A percentile compares a stretch with the other conserved stretches of the same genome.
phyloP scores from a whole-genome alignment of 192 early-diverging fungal genomes.

The Gigaspora rosea region DNA sequence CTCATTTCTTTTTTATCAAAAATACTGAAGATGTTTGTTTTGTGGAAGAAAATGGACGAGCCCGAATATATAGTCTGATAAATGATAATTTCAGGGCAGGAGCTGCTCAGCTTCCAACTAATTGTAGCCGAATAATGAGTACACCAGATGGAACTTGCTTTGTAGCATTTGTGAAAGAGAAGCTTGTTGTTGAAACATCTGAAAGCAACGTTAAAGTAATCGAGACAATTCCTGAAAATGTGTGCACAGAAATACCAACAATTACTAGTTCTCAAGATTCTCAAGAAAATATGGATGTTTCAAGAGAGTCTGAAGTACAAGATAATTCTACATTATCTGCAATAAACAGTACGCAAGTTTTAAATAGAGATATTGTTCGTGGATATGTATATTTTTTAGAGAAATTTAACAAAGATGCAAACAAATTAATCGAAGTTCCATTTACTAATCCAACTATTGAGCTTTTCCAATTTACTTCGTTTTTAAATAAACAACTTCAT shows the following conservation, averaged over 20 bases:
- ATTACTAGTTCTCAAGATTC: not conserved
- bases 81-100: constrained; percentile 22
- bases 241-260: too few species aligned
- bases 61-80: constrained; percentile 13
- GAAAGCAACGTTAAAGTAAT: too few species aligned
- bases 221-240: too few species aligned
- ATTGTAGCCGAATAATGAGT: not conserved
- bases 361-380: not conserved
- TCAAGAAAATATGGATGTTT: not conserved
- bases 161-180: constrained; percentile 13
- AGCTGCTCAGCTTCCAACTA: constrained; percentile 20
- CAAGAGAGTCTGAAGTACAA: not conserved
- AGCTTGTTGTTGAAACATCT: too few species aligned
- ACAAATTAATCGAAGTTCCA: not conserved
- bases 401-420: not conserved
- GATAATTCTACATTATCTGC: not conserved
- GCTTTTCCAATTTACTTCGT: constrained; percentile 11
- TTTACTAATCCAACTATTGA: constrained; percentile 1
- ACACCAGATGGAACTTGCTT: constrained; percentile 30
- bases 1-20: constrained; percentile 32
- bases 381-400: constrained; percentile 14
- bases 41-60: constrained; percentile 10
- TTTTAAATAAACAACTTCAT: constrained; percentile 23
- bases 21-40: not conserved
- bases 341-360: not conserved